Conservation (phyloP, 805 yeast genomes). For the Wickerhamiella kazuoi region DNA sequence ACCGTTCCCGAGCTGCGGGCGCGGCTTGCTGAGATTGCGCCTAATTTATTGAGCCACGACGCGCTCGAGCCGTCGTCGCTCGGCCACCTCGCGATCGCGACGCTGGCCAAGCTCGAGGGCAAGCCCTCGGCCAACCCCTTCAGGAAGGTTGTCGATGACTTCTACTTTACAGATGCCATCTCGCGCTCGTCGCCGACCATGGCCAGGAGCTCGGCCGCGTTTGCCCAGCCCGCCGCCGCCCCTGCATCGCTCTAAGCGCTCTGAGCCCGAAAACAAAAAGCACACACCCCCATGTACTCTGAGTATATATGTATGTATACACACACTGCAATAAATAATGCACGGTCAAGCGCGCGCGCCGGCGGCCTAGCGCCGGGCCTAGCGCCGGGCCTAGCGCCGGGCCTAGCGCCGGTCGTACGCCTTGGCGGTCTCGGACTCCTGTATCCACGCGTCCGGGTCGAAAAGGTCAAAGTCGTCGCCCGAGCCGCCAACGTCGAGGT, state of each 20-base stretch:
- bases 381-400: too few species aligned
- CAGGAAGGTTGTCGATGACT: conserved; percentile 60
- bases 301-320: not conserved
- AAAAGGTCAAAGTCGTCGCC: not conserved
- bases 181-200: conserved; percentile 77
- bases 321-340: not conserved
- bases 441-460: not conserved
- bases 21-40: conserved; percentile 61
- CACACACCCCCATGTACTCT: not conserved
- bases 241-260: not conserved
- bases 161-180: conserved; percentile 75
- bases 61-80: conserved; percentile 49
- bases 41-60: conserved; percentile 61
- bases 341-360: too few species aligned
- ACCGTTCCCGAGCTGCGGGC: conserved; percentile 47
- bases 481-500: not conserved
- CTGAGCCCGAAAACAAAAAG: not conserved
- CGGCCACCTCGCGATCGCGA: conserved; percentile 34
- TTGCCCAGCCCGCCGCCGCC: conserved; percentile 2
- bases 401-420: too few species aligned
- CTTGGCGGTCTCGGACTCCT: conserved; percentile 1
- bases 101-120: conserved; percentile 21
- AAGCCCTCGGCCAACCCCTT: conserved; percentile 32
- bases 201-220: conserved; percentile 62
- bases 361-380: too few species aligned